Percentiles rank a stretch among this genome's conserved stretches.
Conservation (phyloP, 2,329 filamentous ascomycete genomes). For the Penicillium sp. region DNA sequence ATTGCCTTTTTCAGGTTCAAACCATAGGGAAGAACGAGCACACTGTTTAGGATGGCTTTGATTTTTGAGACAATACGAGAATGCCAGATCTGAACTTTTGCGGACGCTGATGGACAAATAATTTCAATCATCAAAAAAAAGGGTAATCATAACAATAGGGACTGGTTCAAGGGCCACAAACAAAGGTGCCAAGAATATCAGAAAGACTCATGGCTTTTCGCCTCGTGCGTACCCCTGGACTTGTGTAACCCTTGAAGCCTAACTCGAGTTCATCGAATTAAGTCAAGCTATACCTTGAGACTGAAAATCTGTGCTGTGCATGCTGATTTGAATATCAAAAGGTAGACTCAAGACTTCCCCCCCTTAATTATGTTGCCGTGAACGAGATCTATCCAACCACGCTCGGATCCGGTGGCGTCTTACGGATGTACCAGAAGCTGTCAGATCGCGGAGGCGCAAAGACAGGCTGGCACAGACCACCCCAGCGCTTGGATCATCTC, state of each 20-base stretch:
- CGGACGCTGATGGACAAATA: conserved; percentile 12
- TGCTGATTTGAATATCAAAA: conserved; percentile 8
- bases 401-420: conserved; percentile 24
- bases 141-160: conserved; percentile 27
- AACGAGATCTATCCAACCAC: conserved; percentile 19
- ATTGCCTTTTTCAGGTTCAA: not conserved
- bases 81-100: conserved; percentile 20
- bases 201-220: conserved; percentile 3
- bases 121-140: conserved; percentile 3
- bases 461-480: conserved; percentile 18
- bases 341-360: conserved; percentile 3
- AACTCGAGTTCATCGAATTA: conserved; percentile 18
- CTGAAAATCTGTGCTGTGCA: conserved; percentile 12
- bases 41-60: not conserved
- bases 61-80: not conserved
- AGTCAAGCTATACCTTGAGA: conserved; percentile 1
- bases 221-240: conserved; percentile 8
- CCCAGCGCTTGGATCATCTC: conserved; percentile 24
- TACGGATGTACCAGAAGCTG: conserved; percentile 29
- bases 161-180: conserved; percentile 16
- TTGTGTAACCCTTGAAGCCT: conserved; percentile 8
- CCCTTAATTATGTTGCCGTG: conserved; percentile 19
- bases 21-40: not conserved
- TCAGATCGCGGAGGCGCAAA: conserved; percentile 19
- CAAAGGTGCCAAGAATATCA: conserved; percentile 10